Percentiles rank a stretch among this genome's conserved stretches.
phyloP scores from a whole-genome alignment of 805 yeast genomes.

The Starmerella bacillaris region DNA sequence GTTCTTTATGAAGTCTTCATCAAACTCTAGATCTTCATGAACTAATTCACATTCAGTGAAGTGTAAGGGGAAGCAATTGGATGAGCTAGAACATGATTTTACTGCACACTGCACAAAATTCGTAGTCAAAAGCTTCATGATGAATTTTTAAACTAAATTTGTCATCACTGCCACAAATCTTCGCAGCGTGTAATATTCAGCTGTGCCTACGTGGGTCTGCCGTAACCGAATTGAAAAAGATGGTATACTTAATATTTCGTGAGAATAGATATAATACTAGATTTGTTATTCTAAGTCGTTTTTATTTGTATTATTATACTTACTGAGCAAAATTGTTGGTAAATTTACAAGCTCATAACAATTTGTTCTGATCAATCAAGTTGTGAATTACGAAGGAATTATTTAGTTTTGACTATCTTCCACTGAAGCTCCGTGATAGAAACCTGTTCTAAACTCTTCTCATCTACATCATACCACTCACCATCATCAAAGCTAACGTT shows the following conservation, averaged over 20 bases:
- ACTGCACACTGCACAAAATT: constrained; percentile 91
- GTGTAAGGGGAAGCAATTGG: constrained; percentile 62
- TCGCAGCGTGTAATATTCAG: no score
- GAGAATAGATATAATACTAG: no score
- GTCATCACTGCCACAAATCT: no score
- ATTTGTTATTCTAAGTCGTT: background rate
- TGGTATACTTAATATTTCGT: no score
- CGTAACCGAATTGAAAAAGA: no score
- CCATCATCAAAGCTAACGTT: constrained; percentile 53
- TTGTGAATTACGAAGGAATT: background rate
- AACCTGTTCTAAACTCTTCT: constrained; percentile 61
- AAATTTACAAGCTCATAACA: no score
- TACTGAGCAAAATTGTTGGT: no score
- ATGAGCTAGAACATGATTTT: constrained; percentile 55
- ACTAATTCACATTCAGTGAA: constrained; percentile 53
- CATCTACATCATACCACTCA: constrained; percentile 95
- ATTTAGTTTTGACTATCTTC: constrained; percentile 30
- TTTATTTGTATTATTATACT: no score
- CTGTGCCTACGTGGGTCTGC: no score
- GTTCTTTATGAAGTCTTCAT: constrained; percentile 58
- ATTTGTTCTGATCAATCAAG: no score
- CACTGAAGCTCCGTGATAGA: constrained; percentile 59
- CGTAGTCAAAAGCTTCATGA: constrained; percentile 86
- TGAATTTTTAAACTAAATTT: background rate
- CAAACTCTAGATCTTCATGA: constrained; percentile 62